phyloP scores from a whole-genome alignment of 2,329 filamentous ascomycete species.

The Knoxdaviesia proteae region DNA sequence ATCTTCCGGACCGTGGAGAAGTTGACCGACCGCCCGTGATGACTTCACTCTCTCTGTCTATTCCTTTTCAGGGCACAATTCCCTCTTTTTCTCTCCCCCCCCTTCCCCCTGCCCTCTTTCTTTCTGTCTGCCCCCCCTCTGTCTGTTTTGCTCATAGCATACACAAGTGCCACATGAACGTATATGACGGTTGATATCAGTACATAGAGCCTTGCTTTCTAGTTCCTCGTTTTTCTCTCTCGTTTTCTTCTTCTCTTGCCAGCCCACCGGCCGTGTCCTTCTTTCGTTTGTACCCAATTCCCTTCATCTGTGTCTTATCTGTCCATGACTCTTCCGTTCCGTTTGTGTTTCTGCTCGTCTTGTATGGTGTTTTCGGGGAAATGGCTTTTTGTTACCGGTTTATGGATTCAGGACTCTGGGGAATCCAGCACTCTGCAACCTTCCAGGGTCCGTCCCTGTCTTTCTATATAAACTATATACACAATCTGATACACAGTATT shows the following conservation, averaged over 20 bases:
- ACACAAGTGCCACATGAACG: background rate
- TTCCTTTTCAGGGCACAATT: background rate
- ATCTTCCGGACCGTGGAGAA: constrained; percentile 49
- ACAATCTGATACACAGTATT: too few species aligned
- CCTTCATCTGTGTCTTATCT: too few species aligned
- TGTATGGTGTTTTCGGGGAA: too few species aligned
- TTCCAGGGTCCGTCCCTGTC: too few species aligned
- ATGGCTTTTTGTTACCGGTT: too few species aligned
- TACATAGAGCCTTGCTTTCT: background rate
- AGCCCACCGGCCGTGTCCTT: background rate
- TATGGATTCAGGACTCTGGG: too few species aligned
- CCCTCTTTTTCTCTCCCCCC: too few species aligned
- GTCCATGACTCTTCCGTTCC: too few species aligned
- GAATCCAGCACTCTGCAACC: too few species aligned
- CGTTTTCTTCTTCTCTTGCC: background rate
- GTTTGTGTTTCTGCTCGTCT: too few species aligned
- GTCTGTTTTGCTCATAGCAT: background rate
- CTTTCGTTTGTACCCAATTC: background rate
- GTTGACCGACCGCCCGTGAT: constrained; percentile 21
- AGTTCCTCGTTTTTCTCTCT: background rate
- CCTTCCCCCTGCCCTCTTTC: too few species aligned
- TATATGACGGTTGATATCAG: background rate
- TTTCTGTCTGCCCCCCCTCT: background rate
- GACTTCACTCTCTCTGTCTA: background rate
- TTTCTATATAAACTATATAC: too few species aligned